A percentile compares a stretch with the other conserved stretches of the same genome.
These are phyloP conservation scores for Suhomyces taliae DNA, from an alignment of 1,139 yeast species.

Conservation along the genomic window DNA sequence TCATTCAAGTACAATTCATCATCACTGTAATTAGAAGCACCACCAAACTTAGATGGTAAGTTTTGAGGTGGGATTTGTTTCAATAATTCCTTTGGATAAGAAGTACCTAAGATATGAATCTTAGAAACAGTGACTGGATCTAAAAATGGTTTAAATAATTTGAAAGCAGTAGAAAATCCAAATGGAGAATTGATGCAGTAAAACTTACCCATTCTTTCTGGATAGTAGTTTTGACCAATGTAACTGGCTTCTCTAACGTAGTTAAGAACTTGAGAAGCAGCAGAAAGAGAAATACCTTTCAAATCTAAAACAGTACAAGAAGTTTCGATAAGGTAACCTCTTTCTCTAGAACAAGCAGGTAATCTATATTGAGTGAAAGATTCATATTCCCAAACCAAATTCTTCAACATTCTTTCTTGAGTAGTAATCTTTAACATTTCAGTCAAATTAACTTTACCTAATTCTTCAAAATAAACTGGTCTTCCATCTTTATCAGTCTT, in stretches of 20 bases:
- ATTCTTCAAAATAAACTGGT: conserved; percentile 91
- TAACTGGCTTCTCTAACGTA: conserved; percentile 91
- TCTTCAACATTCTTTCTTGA: conserved; percentile 93
- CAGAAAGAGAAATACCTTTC: conserved; percentile 84
- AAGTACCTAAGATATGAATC: conserved; percentile 81
- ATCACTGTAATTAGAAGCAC: conserved; percentile 62
- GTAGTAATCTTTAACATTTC: conserved; percentile 94
- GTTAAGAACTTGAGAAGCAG: conserved; percentile 82
- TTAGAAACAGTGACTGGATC: conserved; percentile 98
- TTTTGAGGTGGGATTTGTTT: conserved; percentile 93
- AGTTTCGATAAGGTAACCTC: conserved; percentile 80
- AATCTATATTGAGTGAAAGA: conserved; percentile 78
- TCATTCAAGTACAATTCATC: conserved; percentile 88
- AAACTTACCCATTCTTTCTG: conserved; percentile 99
- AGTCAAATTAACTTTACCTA: conserved; percentile 83
- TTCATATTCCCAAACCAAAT: conserved; percentile 97
- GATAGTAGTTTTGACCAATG: conserved; percentile 96
- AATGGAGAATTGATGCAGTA: conserved; percentile 95
- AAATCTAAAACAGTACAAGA: conserved; percentile 94
- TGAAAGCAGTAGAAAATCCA: conserved; percentile 94
- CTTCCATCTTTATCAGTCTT: conserved; percentile 96
- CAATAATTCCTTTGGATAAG: conserved; percentile 77
- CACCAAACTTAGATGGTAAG: conserved; percentile 90
- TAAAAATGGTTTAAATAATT: conserved; percentile 84
- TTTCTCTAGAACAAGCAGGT: conserved; percentile 91